Conservation (phyloP, 2,329 filamentous ascomycete genomes). For the Clarireedia paspali region DNA sequence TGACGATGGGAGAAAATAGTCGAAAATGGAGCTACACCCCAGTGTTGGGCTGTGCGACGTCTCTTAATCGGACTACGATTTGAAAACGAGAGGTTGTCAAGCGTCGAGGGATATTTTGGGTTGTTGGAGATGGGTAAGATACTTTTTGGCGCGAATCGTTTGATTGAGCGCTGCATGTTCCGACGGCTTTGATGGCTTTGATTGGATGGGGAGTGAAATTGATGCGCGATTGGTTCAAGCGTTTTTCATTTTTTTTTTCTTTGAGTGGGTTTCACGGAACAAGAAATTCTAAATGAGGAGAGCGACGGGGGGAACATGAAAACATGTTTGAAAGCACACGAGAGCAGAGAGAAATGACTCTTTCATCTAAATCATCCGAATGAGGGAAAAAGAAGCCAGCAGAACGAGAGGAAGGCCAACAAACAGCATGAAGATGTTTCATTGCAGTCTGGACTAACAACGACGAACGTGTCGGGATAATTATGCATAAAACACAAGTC, state of each 20-base stretch:
- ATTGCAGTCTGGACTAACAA: no score
- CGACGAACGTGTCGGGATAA: no score
- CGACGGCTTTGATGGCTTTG: conserved; percentile 5
- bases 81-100: conserved; percentile 20
- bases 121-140: neutral
- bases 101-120: conserved; percentile 13
- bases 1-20: neutral
- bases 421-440: no score
- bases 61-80: conserved; percentile 12
- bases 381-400: no score
- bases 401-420: no score
- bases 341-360: no score
- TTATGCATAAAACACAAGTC: no score
- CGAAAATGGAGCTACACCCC: neutral
- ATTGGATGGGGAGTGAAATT: conserved; percentile 6
- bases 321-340: no score
- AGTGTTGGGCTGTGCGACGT: conserved; percentile 16
- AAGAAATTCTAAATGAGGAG: no score
- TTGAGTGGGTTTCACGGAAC: neutral
- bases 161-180: neutral
- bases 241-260: neutral
- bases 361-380: no score
- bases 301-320: no score
- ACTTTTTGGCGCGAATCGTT: neutral
- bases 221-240: conserved; percentile 1